Percentiles rank a stretch among this genome's conserved stretches.
Evolutionary conservation across 192 early-diverging fungal genomes (phyloP).

Genomic region (Rhizophagus clarus): DNA sequence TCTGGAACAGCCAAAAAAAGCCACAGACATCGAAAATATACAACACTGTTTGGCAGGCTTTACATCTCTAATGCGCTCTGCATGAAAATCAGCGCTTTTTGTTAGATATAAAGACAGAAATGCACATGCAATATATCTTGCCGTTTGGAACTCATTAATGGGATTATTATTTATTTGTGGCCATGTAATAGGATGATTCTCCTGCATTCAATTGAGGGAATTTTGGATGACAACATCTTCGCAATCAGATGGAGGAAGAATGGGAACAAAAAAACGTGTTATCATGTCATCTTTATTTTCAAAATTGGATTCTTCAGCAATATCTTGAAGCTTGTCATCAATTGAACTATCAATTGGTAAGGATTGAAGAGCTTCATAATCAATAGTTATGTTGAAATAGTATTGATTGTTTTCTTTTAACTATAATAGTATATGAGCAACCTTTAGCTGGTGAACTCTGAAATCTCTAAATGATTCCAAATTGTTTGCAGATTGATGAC

Average conservation of each 20-base stretch:
- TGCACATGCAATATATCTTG: background rate
- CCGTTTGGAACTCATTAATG: background rate
- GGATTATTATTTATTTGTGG: too few species aligned
- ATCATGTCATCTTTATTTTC: background rate
- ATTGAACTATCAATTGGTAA: background rate
- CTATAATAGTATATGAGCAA: too few species aligned
- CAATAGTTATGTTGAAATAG: background rate
- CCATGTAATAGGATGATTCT: background rate
- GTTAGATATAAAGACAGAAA: background rate
- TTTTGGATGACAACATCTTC: background rate
- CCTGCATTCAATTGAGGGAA: background rate
- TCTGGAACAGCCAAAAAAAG: too few species aligned
- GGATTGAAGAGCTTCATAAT: background rate
- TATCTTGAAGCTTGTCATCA: background rate
- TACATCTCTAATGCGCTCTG: background rate
- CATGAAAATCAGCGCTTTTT: background rate
- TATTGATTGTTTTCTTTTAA: too few species aligned
- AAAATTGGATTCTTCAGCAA: background rate
- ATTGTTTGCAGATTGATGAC: too few species aligned
- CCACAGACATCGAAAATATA: too few species aligned
- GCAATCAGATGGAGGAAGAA: background rate
- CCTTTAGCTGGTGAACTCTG: too few species aligned
- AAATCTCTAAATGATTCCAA: too few species aligned
- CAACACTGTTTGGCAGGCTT: too few species aligned
- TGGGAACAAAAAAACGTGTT: background rate